Evolutionary conservation across 805 yeast species (phyloP).

Genomic region (Kodamaea leandrae): DNA sequence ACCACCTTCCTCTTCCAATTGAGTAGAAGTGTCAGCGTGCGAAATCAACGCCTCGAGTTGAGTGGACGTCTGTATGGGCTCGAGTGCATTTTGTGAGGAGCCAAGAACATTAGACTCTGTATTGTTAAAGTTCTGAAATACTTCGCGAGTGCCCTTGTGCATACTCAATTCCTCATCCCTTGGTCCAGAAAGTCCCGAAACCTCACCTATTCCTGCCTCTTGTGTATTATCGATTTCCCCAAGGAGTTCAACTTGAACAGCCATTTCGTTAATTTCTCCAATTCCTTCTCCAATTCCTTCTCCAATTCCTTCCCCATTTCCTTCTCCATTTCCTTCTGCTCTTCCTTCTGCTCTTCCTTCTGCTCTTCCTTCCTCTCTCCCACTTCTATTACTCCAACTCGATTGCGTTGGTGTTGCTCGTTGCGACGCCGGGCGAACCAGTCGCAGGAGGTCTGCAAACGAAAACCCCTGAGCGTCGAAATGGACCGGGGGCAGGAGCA

Average conservation of each 20-base stretch:
- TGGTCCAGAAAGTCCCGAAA: no score
- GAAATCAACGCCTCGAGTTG: background rate
- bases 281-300: no score
- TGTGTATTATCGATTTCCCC: no score
- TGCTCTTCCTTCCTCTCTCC: background rate
- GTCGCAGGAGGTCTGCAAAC: constrained; percentile 1
- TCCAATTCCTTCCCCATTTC: background rate
- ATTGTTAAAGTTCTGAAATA: no score
- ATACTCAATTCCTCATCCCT: no score
- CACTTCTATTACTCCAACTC: background rate
- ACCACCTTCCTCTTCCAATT: no score
- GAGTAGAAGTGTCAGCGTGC: background rate
- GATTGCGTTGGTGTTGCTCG: background rate
- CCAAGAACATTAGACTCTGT: no score
- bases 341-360: background rate
- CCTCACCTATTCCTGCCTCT: no score
- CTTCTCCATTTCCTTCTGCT: background rate
- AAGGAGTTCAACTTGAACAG: no score
- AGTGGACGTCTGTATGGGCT: background rate
- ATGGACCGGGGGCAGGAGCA: background rate
- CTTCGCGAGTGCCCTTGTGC: no score
- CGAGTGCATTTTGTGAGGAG: background rate
- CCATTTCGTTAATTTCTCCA: no score
- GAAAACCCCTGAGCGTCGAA: constrained; percentile 4
- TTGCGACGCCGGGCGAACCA: constrained; percentile 1